Evolutionary conservation across 2,329 filamentous ascomycete genomes (phyloP).

Genomic region (Coniella lustricola): DNA sequence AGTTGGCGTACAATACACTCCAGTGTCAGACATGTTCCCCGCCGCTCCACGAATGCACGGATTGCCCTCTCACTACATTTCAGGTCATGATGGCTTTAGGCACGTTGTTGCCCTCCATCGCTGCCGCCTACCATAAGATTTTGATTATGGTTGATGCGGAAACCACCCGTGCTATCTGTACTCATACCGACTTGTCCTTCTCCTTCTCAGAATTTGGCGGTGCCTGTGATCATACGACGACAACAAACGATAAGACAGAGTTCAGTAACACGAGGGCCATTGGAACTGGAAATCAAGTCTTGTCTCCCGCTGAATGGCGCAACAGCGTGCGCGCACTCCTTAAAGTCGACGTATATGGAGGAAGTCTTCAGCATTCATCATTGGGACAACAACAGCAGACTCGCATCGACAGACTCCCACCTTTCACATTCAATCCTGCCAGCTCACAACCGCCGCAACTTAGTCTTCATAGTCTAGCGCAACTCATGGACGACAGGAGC

Average conservation of each 20-base stretch:
- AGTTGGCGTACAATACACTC: slow-evolving; percentile 43
- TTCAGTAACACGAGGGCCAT: too few species aligned
- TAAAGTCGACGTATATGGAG: slow-evolving; percentile 51
- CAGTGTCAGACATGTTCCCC: slow-evolving; percentile 44
- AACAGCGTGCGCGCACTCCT: slow-evolving; percentile 46
- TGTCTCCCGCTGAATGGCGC: slow-evolving; percentile 49
- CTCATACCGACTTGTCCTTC: slow-evolving; percentile 37
- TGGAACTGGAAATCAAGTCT: slow-evolving; percentile 34
- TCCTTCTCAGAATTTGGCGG: slow-evolving; percentile 41
- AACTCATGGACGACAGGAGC: slow-evolving; percentile 44
- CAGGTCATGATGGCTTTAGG: slow-evolving; percentile 55
- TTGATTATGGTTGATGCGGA: slow-evolving; percentile 49
- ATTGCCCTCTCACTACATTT: slow-evolving; percentile 40
- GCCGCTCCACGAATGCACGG: slow-evolving; percentile 19
- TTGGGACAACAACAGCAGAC: too few species aligned
- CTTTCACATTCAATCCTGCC: too few species aligned
- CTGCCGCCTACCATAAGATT: slow-evolving; percentile 50
- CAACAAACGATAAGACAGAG: slow-evolving; percentile 23
- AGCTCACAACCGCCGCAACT: slow-evolving; percentile 26
- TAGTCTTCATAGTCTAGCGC: slow-evolving; percentile 49
- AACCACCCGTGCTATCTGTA: slow-evolving; percentile 34
- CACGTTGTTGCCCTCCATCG: slow-evolving; percentile 50
- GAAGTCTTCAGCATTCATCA: too few species aligned
- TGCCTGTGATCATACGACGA: slow-evolving; percentile 33
- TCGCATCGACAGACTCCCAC: too few species aligned